These are phyloP conservation scores for Tylopilus sp. DNA, from an alignment of 1,284 basidiomycete species.

Conservation along the genomic window DNA sequence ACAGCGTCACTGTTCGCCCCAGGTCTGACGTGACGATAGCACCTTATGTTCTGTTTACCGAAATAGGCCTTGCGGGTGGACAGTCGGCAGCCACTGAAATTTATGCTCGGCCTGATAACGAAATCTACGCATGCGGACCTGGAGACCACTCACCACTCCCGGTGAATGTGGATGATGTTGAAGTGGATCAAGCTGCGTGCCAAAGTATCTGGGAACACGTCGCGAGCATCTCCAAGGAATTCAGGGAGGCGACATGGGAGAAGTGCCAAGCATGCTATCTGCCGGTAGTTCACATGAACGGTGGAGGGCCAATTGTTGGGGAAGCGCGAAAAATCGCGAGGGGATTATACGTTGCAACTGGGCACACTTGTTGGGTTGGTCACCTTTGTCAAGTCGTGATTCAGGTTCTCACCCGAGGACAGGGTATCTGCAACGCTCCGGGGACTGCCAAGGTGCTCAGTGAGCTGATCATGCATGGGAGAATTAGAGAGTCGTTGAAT, in stretches of 20 bases:
- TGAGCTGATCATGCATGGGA: slow-evolving; percentile 58
- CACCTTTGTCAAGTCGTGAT: not conserved
- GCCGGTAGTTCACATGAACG: slow-evolving; percentile 44
- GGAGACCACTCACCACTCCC: slow-evolving; percentile 61
- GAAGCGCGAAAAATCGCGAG: slow-evolving; percentile 45
- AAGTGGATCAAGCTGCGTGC: slow-evolving; percentile 51
- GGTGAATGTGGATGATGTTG: slow-evolving; percentile 57
- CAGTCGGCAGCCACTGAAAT: slow-evolving; percentile 54
- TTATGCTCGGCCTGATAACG: slow-evolving; percentile 64
- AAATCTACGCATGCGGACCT: slow-evolving; percentile 68
- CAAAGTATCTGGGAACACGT: slow-evolving; percentile 52
- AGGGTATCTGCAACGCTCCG: slow-evolving; percentile 73
- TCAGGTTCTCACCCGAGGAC: slow-evolving; percentile 4
- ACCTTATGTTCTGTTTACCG: slow-evolving; percentile 66
- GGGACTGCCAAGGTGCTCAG: slow-evolving; percentile 59
- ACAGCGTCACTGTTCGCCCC: slow-evolving; percentile 61
- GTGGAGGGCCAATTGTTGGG: slow-evolving; percentile 61
- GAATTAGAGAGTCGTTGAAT: slow-evolving; percentile 48
- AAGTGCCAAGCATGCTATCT: slow-evolving; percentile 67
- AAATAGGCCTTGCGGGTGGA: slow-evolving; percentile 42
- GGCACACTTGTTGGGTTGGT: slow-evolving; percentile 67
- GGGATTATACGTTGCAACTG: slow-evolving; percentile 59
- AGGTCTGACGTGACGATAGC: slow-evolving; percentile 42
- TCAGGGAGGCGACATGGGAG: slow-evolving; percentile 49
- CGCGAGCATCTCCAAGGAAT: slow-evolving; percentile 52